phyloP scores from a whole-genome alignment of 75 land plant genomes.

The Sequoia sempervirens region DNA sequence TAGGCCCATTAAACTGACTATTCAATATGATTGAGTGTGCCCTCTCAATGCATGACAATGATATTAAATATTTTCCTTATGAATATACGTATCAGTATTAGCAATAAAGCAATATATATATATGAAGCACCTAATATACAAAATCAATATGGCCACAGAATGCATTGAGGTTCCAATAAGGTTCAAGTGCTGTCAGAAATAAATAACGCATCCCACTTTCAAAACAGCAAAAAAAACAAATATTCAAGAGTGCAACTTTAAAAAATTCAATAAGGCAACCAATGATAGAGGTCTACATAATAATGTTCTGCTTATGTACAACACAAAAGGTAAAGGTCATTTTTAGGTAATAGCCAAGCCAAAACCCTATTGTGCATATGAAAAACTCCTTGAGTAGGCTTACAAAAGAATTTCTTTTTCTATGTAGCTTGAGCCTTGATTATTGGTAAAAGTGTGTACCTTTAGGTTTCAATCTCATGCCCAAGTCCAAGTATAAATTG shows the following conservation, averaged over 20 bases:
- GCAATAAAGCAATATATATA: background rate
- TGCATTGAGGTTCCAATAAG: no score
- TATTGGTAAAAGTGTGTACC: background rate
- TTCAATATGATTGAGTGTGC: background rate
- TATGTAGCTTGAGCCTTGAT: no score
- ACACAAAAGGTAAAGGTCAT: background rate
- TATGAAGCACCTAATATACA: background rate
- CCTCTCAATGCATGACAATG: background rate
- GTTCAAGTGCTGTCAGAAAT: no score
- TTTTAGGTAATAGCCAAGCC: background rate
- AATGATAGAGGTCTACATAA: background rate
- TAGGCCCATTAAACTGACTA: background rate
- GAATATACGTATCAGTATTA: background rate
- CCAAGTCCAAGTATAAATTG: background rate
- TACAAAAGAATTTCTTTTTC: no score
- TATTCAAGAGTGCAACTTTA: background rate
- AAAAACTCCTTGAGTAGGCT: background rate
- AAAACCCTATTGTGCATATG: background rate
- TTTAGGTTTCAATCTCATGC: background rate
- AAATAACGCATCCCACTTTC: background rate
- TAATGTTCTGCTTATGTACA: no score
- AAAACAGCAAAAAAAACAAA: no score
- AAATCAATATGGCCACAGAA: background rate
- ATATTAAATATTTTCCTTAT: no score
- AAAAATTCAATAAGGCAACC: background rate